Conservation (phyloP, 257 asterid genomes). For the Salvia splendens region DNA sequence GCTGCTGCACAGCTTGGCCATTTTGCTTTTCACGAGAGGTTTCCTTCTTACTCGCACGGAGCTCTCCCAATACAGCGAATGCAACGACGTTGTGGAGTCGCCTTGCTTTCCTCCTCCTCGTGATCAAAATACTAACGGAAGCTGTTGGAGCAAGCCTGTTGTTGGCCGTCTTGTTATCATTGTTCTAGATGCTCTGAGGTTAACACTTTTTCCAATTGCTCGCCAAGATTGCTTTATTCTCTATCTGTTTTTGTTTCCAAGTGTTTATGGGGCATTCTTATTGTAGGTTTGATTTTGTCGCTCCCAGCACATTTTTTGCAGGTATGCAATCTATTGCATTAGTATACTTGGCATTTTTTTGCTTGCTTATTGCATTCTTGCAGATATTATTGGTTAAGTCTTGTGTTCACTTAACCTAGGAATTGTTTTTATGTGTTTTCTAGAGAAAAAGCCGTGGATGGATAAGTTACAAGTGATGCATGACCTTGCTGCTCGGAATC, state of each 20-base stretch:
- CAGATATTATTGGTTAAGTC: conserved; percentile 14
- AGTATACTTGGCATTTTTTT: conserved; percentile 20
- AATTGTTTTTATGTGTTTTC: neutral
- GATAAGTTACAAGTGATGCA: conserved; percentile 78
- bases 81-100: conserved; percentile 66
- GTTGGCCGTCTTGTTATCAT: conserved; percentile 81
- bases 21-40: conserved; percentile 77
- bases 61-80: conserved; percentile 72
- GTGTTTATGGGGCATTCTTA: conserved; percentile 18
- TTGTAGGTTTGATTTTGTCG: conserved; percentile 88
- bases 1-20: conserved; percentile 65
- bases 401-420: conserved; percentile 1
- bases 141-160: conserved; percentile 82
- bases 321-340: conserved; percentile 39
- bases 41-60: conserved; percentile 95
- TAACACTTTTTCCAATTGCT: neutral
- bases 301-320: conserved; percentile 79
- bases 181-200: conserved; percentile 94
- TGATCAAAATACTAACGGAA: conserved; percentile 37
- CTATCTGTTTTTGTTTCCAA: neutral
- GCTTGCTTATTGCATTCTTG: conserved; percentile 1
- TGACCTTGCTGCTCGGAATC: conserved; percentile 62
- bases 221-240: conserved; percentile 4
- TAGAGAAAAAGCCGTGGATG: conserved; percentile 96
- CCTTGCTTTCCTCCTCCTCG: conserved; percentile 58